Base-by-base conservation (phyloP, 495 filamentous ascomycete species). In the Filosporella fistucella region DNA sequence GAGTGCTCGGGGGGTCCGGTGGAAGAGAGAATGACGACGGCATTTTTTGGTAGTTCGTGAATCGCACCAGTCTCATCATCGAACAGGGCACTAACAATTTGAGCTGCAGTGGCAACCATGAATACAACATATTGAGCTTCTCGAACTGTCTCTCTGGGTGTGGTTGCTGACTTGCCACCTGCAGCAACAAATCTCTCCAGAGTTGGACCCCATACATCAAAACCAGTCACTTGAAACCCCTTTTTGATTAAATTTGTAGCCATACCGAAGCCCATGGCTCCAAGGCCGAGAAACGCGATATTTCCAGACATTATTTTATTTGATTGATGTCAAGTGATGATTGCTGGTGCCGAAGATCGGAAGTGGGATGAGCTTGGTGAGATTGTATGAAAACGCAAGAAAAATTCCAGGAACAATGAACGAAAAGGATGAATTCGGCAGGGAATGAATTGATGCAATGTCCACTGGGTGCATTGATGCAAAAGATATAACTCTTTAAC, bases 231-330 rank as follows among this genome's bases (percentile, higher is more conserved):
- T 1, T 67, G 37, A 59, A 84, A 85, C 47, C 80, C 81, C 34
- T 78, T 65, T 56, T 82, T 82, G 52, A 90, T 66, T 36, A 93
- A 78, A 56, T 89, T 76, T 30, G 80, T 84, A 56, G 88, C 87
- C 85, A 91, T 58, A 53, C 86, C 86, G 60, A 86, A 88, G 58
- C 88, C 88, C 88, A 91, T 93, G 67, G 88, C 87, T 53, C 88
- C 88, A 6, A 93, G 82, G 71, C 88, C 88, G 48, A 87, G 83
- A 67, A 91, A 91, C 52, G 84, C 79, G 45, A 90, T 66, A 38
- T 71, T 66, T 8, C 35, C 41, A 17, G 42, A 13, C 32, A 35
- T 35, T 35, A 4, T 35, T 5, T 35, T 12, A n/a, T 14, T 6
- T 4, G 4, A 6, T 35, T 12, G 4, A 6, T 14, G 32, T 35